Conservation (phyloP, 2,329 filamentous ascomycete species). For the Aspergillus sp. region DNA sequence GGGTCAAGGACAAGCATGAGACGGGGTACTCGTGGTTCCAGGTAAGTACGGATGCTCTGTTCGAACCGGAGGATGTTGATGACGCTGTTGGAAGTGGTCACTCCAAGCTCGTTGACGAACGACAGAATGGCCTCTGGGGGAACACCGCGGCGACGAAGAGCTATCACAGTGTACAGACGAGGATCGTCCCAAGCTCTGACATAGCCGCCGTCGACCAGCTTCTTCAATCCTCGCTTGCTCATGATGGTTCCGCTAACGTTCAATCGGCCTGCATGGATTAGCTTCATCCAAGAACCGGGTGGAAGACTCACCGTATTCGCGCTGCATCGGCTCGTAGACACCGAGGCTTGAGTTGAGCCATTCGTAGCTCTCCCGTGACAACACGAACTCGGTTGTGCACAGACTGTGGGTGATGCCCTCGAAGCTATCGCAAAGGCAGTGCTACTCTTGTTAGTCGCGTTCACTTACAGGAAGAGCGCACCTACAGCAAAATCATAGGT, state of each 20-base stretch:
- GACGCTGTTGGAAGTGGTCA: conserved; percentile 76
- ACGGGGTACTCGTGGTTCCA: conserved; percentile 83
- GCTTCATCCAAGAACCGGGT: not conserved
- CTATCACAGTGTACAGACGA: conserved; percentile 82
- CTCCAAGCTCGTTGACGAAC: conserved; percentile 88
- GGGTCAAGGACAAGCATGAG: conserved; percentile 89
- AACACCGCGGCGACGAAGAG: conserved; percentile 77
- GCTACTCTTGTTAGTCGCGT: conserved; percentile 1
- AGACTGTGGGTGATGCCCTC: conserved; percentile 89
- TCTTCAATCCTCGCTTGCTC: conserved; percentile 79
- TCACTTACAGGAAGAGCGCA: not conserved
- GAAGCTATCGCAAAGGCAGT: conserved; percentile 84
- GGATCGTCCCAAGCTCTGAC: conserved; percentile 92
- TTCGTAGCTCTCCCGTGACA: conserved; percentile 83
- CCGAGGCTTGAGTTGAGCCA: conserved; percentile 80
- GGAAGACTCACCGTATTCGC: conserved; percentile 64
- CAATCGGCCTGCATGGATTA: conserved; percentile 48
- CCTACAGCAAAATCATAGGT: conserved; percentile 67
- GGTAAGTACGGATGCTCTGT: conserved; percentile 77
- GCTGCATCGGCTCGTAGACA: conserved; percentile 90
- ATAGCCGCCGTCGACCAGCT: conserved; percentile 72
- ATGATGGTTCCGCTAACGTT: conserved; percentile 83
- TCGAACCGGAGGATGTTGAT: conserved; percentile 85
- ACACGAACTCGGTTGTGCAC: conserved; percentile 90
- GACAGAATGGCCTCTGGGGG: conserved; percentile 85